Base-by-base conservation (phyloP, 1,139 yeast species). In the Saccharomyces hybrid region DNA sequence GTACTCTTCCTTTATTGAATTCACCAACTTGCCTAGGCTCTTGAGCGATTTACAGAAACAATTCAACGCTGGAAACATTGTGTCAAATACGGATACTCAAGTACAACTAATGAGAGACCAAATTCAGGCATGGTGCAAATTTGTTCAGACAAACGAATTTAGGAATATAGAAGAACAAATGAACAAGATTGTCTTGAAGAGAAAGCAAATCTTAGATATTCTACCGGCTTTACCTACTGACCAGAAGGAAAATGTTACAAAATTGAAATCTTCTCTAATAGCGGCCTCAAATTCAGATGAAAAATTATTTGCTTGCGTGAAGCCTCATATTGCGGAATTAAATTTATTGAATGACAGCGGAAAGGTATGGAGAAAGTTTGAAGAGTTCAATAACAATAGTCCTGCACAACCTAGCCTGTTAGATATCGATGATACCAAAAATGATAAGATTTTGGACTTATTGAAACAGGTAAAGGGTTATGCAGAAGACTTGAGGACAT, bases 1-100 rank as follows among this genome's bases (percentile, higher is more conserved):
- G 64, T 76, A 86, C 52, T 71, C 78, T 1, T 88, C 96, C 1
- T 88, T 88, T 4, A 75, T 90, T 54, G 97, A 89, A 64, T 88
- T 81, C 63, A 77, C 90, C 60, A 84, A 85, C 55, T 74, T 93
- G 56, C 96, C 97, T 1, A 76, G 78, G 34, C 79, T 90, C 1
- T 66, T 90, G 28, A 76, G 76, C n/a, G 81, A 80, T 32, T 69
- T 88, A 51, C 81, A 82, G 59, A 59, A 61, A 26, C 61, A 58
- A 49, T 64, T 59, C 31, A 61, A 55, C 27, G 56, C 55, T 29
- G 64, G 63, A 7, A 54, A 57, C n/a, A 49, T 48, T 6, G 50
- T 53, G 9, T 46, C 48, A n/a, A 49, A 56, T 11, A 26, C 27
- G 16, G 50, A 51, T 29, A 62, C 66, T 53, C 63, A 61, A 38